Conservation (phyloP, 2,329 filamentous ascomycete species). For the Aspergillus pseudoviridinutans region DNA sequence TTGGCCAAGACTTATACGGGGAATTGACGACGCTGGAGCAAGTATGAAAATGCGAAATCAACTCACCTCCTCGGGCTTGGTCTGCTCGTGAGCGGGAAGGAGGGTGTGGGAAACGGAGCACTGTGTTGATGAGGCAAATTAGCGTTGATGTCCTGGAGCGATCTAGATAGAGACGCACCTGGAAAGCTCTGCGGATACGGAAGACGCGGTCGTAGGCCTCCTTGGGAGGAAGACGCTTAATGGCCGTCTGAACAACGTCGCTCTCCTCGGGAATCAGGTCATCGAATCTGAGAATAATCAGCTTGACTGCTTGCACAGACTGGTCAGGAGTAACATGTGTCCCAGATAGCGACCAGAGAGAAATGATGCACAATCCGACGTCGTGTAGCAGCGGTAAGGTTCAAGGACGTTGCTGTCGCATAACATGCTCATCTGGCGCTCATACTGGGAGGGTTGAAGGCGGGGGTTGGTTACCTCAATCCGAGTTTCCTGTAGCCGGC, state of each 20-base stretch:
- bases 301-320: slow-evolving; percentile 5
- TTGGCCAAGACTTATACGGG: slow-evolving; percentile 32
- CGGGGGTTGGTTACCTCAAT: slow-evolving; percentile 62
- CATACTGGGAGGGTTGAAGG: slow-evolving; percentile 10
- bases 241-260: slow-evolving; percentile 77
- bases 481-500: slow-evolving; percentile 91
- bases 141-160: slow-evolving; percentile 12
- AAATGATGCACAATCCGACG: neutral
- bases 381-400: neutral
- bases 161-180: slow-evolving; percentile 52
- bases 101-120: slow-evolving; percentile 64
- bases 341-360: slow-evolving; percentile 6
- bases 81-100: slow-evolving; percentile 62
- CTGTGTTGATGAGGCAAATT: slow-evolving; percentile 39
- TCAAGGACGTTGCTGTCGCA: neutral
- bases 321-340: neutral
- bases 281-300: slow-evolving; percentile 64
- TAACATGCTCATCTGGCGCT: slow-evolving; percentile 7
- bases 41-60: slow-evolving; percentile 7
- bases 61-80: slow-evolving; percentile 62
- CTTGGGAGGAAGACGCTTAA: slow-evolving; percentile 85
- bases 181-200: slow-evolving; percentile 91
- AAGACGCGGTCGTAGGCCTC: slow-evolving; percentile 96
- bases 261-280: slow-evolving; percentile 93
- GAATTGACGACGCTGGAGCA: slow-evolving; percentile 12